Evolutionary conservation across 805 yeast genomes (phyloP).

Genomic region (Lipomyces mesembrius): DNA sequence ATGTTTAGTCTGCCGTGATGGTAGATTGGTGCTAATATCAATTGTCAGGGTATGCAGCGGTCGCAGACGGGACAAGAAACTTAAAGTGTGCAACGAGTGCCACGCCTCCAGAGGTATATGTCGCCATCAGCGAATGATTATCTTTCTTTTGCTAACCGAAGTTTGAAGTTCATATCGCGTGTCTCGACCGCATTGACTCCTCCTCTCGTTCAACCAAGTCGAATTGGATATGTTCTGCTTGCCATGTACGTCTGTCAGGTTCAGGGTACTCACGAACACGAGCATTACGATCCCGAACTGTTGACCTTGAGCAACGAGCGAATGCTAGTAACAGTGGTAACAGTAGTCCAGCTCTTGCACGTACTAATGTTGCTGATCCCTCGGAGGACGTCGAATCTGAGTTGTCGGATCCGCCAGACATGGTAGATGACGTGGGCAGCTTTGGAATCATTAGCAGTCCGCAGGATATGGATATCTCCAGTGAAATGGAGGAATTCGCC

Average conservation of each 20-base stretch:
- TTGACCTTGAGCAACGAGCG: not conserved
- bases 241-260: not conserved
- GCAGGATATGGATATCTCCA: not conserved
- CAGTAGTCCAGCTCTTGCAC: not conserved
- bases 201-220: not conserved
- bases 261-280: constrained; percentile 8
- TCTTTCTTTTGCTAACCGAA: not conserved
- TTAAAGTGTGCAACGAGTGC: constrained; percentile 6
- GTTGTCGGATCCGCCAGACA: not conserved
- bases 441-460: not conserved
- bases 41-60: constrained; percentile 9
- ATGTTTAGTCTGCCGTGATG: not conserved
- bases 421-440: not conserved
- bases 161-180: not conserved
- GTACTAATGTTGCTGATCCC: not conserved
- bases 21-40: not conserved
- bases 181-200: constrained; percentile 7
- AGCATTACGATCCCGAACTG: not conserved
- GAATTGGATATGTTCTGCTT: constrained; percentile 15
- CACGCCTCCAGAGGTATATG: constrained; percentile 9
- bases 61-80: constrained; percentile 1
- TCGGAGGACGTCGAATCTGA: not conserved
- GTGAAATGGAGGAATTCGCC: not conserved
- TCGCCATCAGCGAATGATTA: not conserved
- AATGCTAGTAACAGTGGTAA: not conserved